Conservation (phyloP, 2,329 filamentous ascomycete species). For the Ceratocystis alfenasii region DNA sequence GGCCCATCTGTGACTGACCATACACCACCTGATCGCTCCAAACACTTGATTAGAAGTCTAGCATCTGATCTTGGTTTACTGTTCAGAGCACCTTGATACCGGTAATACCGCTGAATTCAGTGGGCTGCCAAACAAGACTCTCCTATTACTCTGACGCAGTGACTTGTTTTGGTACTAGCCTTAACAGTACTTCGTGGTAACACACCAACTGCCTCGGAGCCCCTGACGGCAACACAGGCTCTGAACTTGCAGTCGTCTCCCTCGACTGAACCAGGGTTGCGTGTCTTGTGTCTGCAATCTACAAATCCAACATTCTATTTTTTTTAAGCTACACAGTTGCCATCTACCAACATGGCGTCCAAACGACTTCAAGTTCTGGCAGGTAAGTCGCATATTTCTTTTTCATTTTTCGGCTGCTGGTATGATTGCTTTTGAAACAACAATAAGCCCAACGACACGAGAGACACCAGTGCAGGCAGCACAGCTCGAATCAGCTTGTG, state of each 20-base stretch:
- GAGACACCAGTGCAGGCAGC: not conserved
- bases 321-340: not conserved
- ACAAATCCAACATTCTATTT: not conserved
- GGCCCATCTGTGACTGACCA: not conserved
- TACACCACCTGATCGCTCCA: not conserved
- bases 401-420: not conserved
- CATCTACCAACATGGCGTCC: slow-evolving; percentile 14
- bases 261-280: not conserved
- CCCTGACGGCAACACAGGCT: slow-evolving; percentile 4
- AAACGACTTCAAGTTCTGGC: slow-evolving; percentile 20
- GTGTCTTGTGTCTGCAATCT: not conserved
- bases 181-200: not conserved
- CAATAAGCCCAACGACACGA: not conserved
- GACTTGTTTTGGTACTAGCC: not conserved
- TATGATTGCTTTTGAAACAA: slow-evolving; percentile 5
- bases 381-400: slow-evolving; percentile 15
- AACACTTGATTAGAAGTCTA: too few relatives aligned
- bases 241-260: not conserved
- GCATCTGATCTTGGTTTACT: too few relatives aligned
- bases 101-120: too few relatives aligned
- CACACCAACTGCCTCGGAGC: slow-evolving; percentile 10
- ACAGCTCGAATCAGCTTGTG: not conserved
- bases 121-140: too few relatives aligned
- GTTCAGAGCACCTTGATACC: too few relatives aligned
- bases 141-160: not conserved